Conservation (phyloP, 1,139 yeast genomes). For the Pichia sp. region DNA sequence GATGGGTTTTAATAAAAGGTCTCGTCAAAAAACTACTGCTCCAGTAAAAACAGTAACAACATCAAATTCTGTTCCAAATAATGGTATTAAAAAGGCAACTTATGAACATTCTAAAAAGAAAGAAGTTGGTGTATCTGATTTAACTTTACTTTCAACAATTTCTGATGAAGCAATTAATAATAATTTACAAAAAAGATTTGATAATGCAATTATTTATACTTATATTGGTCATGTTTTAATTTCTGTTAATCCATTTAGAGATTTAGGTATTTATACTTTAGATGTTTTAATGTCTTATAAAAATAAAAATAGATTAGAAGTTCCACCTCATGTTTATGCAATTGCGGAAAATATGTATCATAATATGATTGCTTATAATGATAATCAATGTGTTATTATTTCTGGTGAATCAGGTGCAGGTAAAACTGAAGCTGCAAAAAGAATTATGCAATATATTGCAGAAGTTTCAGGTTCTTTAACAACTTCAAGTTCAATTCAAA, state of each 20-base stretch:
- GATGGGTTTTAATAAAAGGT: conserved; percentile 34
- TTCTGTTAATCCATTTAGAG: conserved; percentile 94
- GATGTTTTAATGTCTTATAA: conserved; percentile 68
- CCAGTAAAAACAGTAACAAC: conserved; percentile 43
- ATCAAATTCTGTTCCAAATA: conserved; percentile 16
- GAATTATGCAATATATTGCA: conserved; percentile 97
- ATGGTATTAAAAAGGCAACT: conserved; percentile 69
- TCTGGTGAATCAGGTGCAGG: conserved; percentile 99
- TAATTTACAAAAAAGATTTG: conserved; percentile 80
- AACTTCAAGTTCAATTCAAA: conserved; percentile 58
- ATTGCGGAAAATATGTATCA: conserved; percentile 97
- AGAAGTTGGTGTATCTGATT: conserved; percentile 95
- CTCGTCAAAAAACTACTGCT: conserved; percentile 53
- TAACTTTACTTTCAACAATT: conserved; percentile 81
- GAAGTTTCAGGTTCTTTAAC: conserved; percentile 61
- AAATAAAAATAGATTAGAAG: conserved; percentile 91
- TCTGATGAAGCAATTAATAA: conserved; percentile 91
- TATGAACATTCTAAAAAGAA: conserved; percentile 85
- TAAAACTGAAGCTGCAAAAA: conserved; percentile 96
- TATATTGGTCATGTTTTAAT: conserved; percentile 85
- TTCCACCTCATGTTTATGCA: conserved; percentile 98
- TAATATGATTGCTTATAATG: conserved; percentile 88
- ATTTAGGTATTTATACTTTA: conserved; percentile 88
- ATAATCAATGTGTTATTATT: conserved; percentile 94
- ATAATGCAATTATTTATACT: conserved; percentile 84